A percentile compares a stretch with the other conserved stretches of the same genome.
Evolutionary conservation across 257 asterid species (phyloP).

Genomic region (Solanum bulbocastanum): DNA sequence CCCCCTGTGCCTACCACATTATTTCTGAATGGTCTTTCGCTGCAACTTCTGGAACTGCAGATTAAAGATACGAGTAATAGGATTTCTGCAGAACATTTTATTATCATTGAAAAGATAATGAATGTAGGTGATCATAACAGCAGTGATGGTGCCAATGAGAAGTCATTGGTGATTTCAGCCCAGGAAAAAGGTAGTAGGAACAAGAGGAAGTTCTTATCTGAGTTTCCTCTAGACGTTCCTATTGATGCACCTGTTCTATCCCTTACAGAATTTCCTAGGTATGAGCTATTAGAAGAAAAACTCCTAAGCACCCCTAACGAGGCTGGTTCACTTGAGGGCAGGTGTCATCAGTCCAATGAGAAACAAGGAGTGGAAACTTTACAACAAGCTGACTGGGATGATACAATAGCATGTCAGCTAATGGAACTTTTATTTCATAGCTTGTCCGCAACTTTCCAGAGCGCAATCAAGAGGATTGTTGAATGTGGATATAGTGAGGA

Average conservation of each 20-base stretch:
- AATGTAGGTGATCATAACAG: constrained; percentile 27
- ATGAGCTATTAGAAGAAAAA: constrained; percentile 46
- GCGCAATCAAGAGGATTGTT: constrained; percentile 47
- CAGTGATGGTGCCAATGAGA: constrained; percentile 19
- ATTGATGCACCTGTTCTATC: constrained; percentile 26
- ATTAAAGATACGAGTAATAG: not conserved
- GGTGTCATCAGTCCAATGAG: constrained; percentile 11
- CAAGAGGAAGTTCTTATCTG: constrained; percentile 62
- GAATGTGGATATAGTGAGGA: constrained; percentile 49
- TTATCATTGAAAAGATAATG: not conserved
- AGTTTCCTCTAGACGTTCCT: constrained; percentile 22
- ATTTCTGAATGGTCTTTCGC: not conserved
- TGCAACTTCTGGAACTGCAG: not conserved
- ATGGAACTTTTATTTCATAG: constrained; percentile 39
- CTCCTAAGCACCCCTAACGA: constrained; percentile 16
- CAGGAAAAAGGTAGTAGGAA: constrained; percentile 49
- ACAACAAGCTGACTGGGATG: constrained; percentile 50
- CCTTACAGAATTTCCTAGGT: constrained; percentile 45
- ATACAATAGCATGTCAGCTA: constrained; percentile 39
- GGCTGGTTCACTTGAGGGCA: constrained; percentile 24
- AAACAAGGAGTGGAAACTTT: constrained; percentile 23
- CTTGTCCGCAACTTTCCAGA: constrained; percentile 26
- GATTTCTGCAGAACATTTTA: not conserved
- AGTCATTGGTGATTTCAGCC: constrained; percentile 7
- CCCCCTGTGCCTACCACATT: not conserved